These are phyloP conservation scores for Aureobasidium sp. DNA, from an alignment of 2,329 filamentous ascomycete genomes.

Conservation along the genomic window DNA sequence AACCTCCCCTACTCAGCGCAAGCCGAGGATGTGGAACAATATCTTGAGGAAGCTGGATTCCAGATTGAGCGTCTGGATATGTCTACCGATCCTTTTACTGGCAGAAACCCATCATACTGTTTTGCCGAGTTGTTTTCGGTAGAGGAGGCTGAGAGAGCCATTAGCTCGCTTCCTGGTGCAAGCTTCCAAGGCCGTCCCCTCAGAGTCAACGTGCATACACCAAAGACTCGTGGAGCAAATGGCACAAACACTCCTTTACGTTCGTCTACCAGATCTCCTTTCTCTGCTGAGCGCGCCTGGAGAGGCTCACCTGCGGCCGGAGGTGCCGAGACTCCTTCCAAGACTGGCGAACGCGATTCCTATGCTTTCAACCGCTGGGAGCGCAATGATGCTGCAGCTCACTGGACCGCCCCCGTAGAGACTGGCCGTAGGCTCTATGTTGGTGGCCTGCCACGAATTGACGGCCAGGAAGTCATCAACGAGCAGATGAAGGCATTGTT, in stretches of 20 bases:
- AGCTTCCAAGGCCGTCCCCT: constrained; percentile 50
- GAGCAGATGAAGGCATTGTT: constrained; percentile 37
- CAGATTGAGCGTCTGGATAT: constrained; percentile 52
- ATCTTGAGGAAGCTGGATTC: constrained; percentile 37
- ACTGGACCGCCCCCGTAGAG: constrained; percentile 23
- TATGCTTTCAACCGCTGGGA: constrained; percentile 35
- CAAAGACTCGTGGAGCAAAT: constrained; percentile 6
- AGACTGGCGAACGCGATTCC: neutral
- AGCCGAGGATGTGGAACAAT: constrained; percentile 38
- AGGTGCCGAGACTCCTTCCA: neutral
- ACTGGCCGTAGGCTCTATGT: constrained; percentile 39
- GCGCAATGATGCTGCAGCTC: constrained; percentile 29
- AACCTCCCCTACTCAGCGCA: constrained; percentile 49
- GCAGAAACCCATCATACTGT: constrained; percentile 64
- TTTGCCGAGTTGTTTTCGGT: constrained; percentile 58
- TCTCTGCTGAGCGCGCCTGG: constrained; percentile 3
- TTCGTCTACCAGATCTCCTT: neutral
- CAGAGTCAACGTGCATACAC: constrained; percentile 44
- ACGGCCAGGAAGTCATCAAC: constrained; percentile 33
- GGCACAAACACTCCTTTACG: neutral
- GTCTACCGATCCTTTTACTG: constrained; percentile 58
- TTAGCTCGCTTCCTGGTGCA: constrained; percentile 47
- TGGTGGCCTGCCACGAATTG: constrained; percentile 37
- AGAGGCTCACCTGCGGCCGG: neutral
- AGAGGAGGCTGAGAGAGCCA: constrained; percentile 49